Conservation (phyloP, 805 yeast genomes). For the Yamadazyma paraphyllophila region DNA sequence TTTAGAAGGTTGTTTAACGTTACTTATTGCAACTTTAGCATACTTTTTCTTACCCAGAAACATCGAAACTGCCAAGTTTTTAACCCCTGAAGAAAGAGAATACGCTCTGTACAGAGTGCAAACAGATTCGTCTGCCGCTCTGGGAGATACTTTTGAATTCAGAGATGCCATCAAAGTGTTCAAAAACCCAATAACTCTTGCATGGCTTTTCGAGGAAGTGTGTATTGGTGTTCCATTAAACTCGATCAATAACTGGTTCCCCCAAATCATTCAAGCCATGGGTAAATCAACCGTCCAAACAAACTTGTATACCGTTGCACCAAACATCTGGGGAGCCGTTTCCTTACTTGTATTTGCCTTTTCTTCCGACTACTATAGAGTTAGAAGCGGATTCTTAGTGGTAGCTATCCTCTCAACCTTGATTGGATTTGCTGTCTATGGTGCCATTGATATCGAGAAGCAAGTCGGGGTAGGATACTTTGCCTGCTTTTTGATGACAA, state of each 20-base stretch:
- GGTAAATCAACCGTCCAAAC: conserved; percentile 42
- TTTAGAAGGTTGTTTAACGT: conserved; percentile 44
- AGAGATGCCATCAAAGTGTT: conserved; percentile 44
- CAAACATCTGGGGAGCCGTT: conserved; percentile 48
- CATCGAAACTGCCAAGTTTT: conserved; percentile 32
- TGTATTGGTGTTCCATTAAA: conserved; percentile 49
- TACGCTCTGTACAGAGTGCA: conserved; percentile 39
- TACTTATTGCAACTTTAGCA: conserved; percentile 31
- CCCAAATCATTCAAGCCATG: conserved; percentile 39
- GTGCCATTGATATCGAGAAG: conserved; percentile 38
- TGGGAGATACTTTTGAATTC: conserved; percentile 33
- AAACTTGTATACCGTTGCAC: conserved; percentile 46
- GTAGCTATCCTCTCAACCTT: conserved; percentile 39
- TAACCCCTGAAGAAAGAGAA: conserved; percentile 39
- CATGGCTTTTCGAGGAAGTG: conserved; percentile 46
- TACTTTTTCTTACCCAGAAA: conserved; percentile 37
- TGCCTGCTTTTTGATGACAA: conserved; percentile 46
- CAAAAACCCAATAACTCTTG: conserved; percentile 42
- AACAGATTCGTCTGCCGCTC: conserved; percentile 45
- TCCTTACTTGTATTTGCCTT: conserved; percentile 38
- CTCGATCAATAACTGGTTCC: conserved; percentile 50
- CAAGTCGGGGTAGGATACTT: conserved; percentile 44
- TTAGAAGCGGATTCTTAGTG: conserved; percentile 40
- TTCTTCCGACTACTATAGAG: conserved; percentile 37
- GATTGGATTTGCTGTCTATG: conserved; percentile 47